Conservation (phyloP, 768 basidiomycete genomes). For the Mycena haematopus region DNA sequence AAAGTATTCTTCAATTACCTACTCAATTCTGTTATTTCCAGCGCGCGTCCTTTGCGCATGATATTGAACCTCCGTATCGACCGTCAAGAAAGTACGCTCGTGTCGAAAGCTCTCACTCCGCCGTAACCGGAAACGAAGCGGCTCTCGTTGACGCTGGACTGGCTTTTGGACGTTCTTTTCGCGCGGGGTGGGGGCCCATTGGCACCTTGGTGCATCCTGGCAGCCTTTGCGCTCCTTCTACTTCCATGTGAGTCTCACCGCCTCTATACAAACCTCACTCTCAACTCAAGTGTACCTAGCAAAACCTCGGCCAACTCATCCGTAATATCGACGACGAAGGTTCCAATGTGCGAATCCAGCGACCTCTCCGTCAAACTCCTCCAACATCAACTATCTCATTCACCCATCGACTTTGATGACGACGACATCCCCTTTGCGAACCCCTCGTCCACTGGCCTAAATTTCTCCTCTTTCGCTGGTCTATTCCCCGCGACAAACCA, state of each 20-base stretch:
- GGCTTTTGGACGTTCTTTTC: conserved; percentile 84
- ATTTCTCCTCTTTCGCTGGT: conserved; percentile 79
- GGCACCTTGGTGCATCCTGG: conserved; percentile 81
- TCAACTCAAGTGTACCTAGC: conserved; percentile 37
- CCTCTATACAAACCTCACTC: background rate
- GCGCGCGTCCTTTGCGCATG: conserved; percentile 82
- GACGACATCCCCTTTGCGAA: conserved; percentile 73
- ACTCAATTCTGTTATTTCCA: conserved; percentile 35
- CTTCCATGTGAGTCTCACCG: conserved; percentile 53
- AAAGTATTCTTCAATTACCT: conserved; percentile 1
- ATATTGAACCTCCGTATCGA: conserved; percentile 69
- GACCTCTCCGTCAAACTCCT: conserved; percentile 66
- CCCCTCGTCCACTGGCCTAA: conserved; percentile 62
- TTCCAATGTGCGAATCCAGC: conserved; percentile 46
- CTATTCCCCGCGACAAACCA: conserved; percentile 76
- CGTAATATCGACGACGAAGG: conserved; percentile 55
- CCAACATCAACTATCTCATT: conserved; percentile 77
- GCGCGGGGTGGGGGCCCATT: conserved; percentile 89
- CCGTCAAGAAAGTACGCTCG: conserved; percentile 85
- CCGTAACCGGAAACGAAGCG: conserved; percentile 68
- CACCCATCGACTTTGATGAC: conserved; percentile 73
- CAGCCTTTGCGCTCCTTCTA: conserved; percentile 65
- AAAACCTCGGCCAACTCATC: conserved; percentile 68
- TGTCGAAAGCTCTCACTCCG: conserved; percentile 71
- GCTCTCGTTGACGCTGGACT: conserved; percentile 82